phyloP scores from a whole-genome alignment of 441 rosid genomes.

The Brassica balearica region DNA sequence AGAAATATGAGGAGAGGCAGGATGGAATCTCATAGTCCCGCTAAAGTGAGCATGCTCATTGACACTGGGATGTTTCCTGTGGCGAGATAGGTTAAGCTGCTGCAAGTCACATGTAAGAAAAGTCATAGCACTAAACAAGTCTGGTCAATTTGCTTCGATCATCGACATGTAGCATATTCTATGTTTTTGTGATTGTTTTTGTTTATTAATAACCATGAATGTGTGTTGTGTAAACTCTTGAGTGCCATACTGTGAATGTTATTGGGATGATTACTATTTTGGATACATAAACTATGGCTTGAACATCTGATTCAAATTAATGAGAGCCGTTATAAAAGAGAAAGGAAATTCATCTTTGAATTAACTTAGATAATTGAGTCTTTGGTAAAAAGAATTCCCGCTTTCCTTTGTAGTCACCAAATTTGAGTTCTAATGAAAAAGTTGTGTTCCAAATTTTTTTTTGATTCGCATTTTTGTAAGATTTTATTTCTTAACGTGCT shows the following conservation, averaged over 20 bases:
- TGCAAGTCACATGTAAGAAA: not conserved
- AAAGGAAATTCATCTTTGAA: too few species aligned
- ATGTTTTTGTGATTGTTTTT: not conserved
- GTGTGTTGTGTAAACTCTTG: not conserved
- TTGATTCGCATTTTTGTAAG: not conserved
- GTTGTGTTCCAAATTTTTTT: too few species aligned
- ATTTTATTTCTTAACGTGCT: constrained; percentile 13
- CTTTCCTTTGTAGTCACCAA: too few species aligned
- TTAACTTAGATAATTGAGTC: too few species aligned
- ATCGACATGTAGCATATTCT: not conserved
- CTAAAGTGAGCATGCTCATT: constrained; percentile 12
- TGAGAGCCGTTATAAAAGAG: not conserved
- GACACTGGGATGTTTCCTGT: constrained; percentile 5
- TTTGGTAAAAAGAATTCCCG: too few species aligned
- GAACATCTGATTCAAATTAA: not conserved
- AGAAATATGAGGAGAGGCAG: not conserved
- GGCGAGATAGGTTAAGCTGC: constrained; percentile 17
- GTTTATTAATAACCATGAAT: not conserved
- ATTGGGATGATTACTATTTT: not conserved
- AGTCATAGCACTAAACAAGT: too few species aligned
- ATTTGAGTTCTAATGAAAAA: too few species aligned
- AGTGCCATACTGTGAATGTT: not conserved
- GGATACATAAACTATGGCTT: not conserved
- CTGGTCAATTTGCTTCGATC: too few species aligned
- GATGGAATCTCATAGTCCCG: not conserved